Evolutionary conservation across 345 rosid species (phyloP), one percentile per base, ranked within the genome.

Genomic region (Xanthoceras sorbifolium): DNA sequence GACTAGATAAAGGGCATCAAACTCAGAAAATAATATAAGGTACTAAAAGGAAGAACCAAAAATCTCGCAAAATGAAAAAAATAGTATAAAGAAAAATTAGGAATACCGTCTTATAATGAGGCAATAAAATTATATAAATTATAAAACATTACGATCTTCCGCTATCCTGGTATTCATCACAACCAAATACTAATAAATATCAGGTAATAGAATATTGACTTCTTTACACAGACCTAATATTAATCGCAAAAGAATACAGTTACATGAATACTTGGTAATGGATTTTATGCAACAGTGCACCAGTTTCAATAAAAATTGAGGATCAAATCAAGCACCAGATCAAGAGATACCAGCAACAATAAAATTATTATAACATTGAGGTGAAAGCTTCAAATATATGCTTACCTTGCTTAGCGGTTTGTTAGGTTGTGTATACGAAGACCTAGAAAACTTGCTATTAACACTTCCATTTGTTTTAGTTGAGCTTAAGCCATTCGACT

Each of bases 381-480:
- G 23, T 6, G 25, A 0, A 28, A 72, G 54, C 52, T 72, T 25
- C 18, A 55, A 17, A 62, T 44, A 62, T 44, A 62, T 17, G 9
- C 1, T 66, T 76, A 90, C 97, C 93, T 90, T 89, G 81, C 73
- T 82, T 57, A 76, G 57, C 4, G 81, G 84, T 83, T 82, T 84
- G 64, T 29, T 54, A 75, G 77, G 78, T 70, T 82, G 86, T 17
- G 82, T 0, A 70, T 76, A 66, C 17, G 80, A 67, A 70, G 85
- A 75, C 75, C 74, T 74, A 34, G 85, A 70, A 74, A 80, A 73
- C 67, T 78, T 84, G 65, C 79, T 77, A 48, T 72, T 79, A 81
- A 72, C 59, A 40, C 73, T 73, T 59, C 79, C 82, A 76, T 79
- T 86, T 61, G 83, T 63, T 82, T 82, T 83, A 31, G 26, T n/a